phyloP scores from a whole-genome alignment of 177 flowering plant species.

The Vitis hybrid region DNA sequence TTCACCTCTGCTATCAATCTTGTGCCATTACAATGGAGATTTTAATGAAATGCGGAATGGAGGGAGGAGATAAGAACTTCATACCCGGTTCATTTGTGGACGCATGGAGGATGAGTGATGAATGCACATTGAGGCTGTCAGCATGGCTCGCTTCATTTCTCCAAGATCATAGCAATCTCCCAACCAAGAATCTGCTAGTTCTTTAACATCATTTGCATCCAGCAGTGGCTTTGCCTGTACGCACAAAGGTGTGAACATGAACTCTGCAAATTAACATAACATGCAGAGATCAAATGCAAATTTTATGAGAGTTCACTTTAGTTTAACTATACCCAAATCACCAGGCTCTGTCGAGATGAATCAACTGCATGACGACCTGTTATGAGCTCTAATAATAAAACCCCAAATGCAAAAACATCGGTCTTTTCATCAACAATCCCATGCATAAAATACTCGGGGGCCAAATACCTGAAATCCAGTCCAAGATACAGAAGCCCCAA shows the following conservation, averaged over 20 bases:
- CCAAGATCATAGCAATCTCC: constrained; percentile 47
- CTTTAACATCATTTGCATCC: constrained; percentile 47
- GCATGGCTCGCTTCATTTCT: constrained; percentile 68
- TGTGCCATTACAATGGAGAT: not conserved
- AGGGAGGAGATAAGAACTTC: not conserved
- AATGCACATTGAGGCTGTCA: constrained; percentile 80
- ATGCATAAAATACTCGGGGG: constrained; percentile 93
- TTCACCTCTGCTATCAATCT: not conserved
- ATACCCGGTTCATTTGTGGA: constrained; percentile 76
- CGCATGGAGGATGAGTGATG: constrained; percentile 62
- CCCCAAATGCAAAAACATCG: constrained; percentile 94
- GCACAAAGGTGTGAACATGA: not conserved
- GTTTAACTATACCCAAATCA: constrained; percentile 73
- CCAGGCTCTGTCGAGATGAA: constrained; percentile 85
- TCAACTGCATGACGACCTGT: constrained; percentile 95
- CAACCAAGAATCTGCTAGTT: constrained; percentile 66
- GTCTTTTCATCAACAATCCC: constrained; percentile 87
- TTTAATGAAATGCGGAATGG: not conserved
- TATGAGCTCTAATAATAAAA: constrained; percentile 79
- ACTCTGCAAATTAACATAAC: not conserved
- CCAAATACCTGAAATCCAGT: constrained; percentile 53
- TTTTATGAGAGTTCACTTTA: too few relatives aligned
- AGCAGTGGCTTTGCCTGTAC: constrained; percentile 84
- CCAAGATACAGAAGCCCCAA: not conserved
- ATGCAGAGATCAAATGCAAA: not conserved